Base-by-base conservation (phyloP, 176 grass and related monocot genomes). In the Carex scoparia region DNA sequence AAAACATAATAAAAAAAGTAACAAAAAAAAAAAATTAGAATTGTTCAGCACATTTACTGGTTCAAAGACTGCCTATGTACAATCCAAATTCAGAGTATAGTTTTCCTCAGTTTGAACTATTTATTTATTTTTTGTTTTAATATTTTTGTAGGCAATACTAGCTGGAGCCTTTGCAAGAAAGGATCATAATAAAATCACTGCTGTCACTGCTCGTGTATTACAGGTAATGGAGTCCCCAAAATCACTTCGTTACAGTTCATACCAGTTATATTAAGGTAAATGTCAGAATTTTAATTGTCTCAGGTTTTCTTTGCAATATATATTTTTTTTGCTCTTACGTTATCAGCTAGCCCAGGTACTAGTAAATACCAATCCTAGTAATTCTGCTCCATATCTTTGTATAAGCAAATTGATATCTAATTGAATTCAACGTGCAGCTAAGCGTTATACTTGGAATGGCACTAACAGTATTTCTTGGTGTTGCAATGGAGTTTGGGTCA, bases 161-260 rank as follows among this genome's bases (percentile, higher is more conserved):
- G 92, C 95, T 79, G 89, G 92, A 87, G 90, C 95, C 81, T 97
- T 97, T 91, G 88, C 92, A 62, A 84, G 67, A 83, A 93, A 86
- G 13, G 92, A 97, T 32, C 69, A 91, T 88, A 42, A 42, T 0
- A 94, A 89, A 84, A 85, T 88, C 7, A 84, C 23, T 33, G 88
- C 81, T 46, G 88, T 86, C 79, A 93, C 91, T 87, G 90, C 92
- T 55, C 95, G 92, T 74, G 77, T 97, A 57, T 84, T 97, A 38
- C 92, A 97, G 90, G 94, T 97, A 79, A 51, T 2, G 37, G n/a
- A 62, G 16, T 62, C 42, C 15, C n/a, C 16, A 28, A 83, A 51
- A 67, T 23, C 16, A 19, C 1, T 46, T 16, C 37, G 7, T 64
- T 64, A 4, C 60, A 38, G 2, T 13, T 33, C n/a, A 60, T 70